Base-by-base conservation (phyloP, 768 basidiomycete species). In the Boletellus sp. region DNA sequence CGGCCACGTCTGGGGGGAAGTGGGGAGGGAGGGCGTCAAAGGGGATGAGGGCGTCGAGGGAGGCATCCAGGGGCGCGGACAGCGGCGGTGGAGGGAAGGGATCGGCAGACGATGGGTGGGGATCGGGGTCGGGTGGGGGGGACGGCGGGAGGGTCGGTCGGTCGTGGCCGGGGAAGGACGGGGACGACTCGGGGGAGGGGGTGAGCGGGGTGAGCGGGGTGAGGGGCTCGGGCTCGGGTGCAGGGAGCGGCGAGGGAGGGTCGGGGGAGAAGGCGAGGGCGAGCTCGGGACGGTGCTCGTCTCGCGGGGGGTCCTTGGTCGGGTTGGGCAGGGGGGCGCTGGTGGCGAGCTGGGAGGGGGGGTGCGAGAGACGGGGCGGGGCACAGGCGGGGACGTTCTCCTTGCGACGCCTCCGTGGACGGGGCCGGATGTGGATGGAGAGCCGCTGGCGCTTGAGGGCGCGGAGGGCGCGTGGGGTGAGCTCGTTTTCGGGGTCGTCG, bases 381-480 rank as follows among this genome's bases (percentile, higher is more conserved):
- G 40, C 15, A 40, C 47, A 32, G 45, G 33, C 5, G 48, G 47
- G 42, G 15, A 51, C 22, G 32, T 54, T 54, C 12, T 64, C 62
- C 39, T 53, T 69, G 6, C 65, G 60, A 6, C 62, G 63, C 42
- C 53, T 63, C 40, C 37, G 55, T 10, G 57, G 37, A 32, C 59
- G 56, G 1, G 43, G 10, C 23, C 46, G 51, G 63, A 67, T 67
- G 56, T 63, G 57, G 1, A 67, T 19, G 55, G 28, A 4, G 28
- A 65, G 65, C 1, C 67, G 65, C 24, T 59, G 66, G 5, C 66
- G 66, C 24, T 67, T 67, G 59, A 67, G 65, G 0, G 66, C 66
- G 37, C 66, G 68, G 37, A 67, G 67, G 2, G 66, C 66, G 47
- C 66, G 65, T 34, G 66, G 66, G 0, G 66, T 67, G 51, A 67